Conservation (phyloP, 768 basidiomycete genomes). For the Auricularia cornea region DNA sequence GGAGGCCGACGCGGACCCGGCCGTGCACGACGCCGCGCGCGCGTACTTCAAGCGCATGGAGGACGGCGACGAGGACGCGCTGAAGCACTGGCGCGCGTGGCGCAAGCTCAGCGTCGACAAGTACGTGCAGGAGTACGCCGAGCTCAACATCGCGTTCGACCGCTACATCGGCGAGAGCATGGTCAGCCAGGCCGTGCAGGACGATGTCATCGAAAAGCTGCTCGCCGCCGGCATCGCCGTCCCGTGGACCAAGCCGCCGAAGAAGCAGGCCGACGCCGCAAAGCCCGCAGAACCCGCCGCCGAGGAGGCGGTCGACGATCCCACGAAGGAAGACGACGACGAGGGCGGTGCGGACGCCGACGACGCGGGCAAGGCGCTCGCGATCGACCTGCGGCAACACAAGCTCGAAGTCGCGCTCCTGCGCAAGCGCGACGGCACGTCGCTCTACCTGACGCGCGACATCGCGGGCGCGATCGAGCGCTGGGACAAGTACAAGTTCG, state of each 20-base stretch:
- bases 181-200: slow-evolving; percentile 26
- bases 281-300: too few species aligned
- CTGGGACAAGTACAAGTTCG: slow-evolving; percentile 36
- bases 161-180: slow-evolving; percentile 31
- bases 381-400: slow-evolving; percentile 82
- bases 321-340: too few species aligned
- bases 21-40: slow-evolving; percentile 16
- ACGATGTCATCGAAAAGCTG: slow-evolving; percentile 23
- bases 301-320: too few species aligned
- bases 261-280: too few species aligned
- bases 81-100: slow-evolving; percentile 31
- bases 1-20: slow-evolving; percentile 20
- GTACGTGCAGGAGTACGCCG: slow-evolving; percentile 28
- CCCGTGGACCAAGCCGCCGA: too few species aligned
- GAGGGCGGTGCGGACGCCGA: too few species aligned
- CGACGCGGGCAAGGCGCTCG: slow-evolving; percentile 72
- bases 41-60: slow-evolving; percentile 32
- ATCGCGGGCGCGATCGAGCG: slow-evolving; percentile 38
- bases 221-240: slow-evolving; percentile 13
- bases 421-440: slow-evolving; percentile 52
- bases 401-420: slow-evolving; percentile 86
- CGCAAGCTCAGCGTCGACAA: slow-evolving; percentile 31
- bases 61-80: slow-evolving; percentile 28
- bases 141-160: slow-evolving; percentile 33
- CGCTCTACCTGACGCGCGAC: slow-evolving; percentile 37